Percentiles rank a stretch among this genome's conserved stretches.
Conservation (phyloP, 495 filamentous ascomycete species). For the Cladorrhinum samala region DNA sequence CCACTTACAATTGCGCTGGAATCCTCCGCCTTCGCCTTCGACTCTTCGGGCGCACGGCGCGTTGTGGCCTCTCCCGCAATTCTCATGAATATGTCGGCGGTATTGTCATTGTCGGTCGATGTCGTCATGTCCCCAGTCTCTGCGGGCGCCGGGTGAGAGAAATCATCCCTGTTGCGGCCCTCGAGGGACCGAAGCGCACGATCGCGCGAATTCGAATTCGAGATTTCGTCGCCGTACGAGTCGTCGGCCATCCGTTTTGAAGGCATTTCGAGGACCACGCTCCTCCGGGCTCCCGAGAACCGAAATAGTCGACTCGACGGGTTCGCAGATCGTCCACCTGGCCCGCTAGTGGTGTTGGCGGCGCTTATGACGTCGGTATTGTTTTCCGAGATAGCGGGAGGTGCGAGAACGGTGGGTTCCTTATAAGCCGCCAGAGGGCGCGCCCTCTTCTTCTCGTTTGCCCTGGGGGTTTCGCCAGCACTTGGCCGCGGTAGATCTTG, state of each 20-base stretch:
- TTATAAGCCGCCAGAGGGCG: conserved; percentile 42
- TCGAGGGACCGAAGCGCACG: conserved; percentile 45
- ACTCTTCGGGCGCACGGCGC: conserved; percentile 25
- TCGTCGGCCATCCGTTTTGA: conserved; percentile 25
- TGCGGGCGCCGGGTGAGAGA: conserved; percentile 33
- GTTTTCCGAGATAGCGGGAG: background rate
- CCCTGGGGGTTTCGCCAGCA: conserved; percentile 20
- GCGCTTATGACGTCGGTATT: conserved; percentile 13
- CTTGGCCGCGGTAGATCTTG: conserved; percentile 36
- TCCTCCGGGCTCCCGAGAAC: conserved; percentile 44
- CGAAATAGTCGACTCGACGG: conserved; percentile 47
- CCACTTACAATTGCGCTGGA: conserved; percentile 38
- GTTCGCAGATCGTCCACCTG: conserved; percentile 29
- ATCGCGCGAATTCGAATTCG: conserved; percentile 41
- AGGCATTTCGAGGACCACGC: conserved; percentile 45
- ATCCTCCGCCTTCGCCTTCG: conserved; percentile 24
- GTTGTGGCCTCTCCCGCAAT: conserved; percentile 45
- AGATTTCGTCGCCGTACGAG: conserved; percentile 31
- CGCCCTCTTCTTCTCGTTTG: conserved; percentile 36
- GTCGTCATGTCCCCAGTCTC: conserved; percentile 35
- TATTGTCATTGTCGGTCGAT: conserved; percentile 41
- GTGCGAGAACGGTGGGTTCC: conserved; percentile 15
- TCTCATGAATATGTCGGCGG: conserved; percentile 48
- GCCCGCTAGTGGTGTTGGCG: conserved; percentile 5
- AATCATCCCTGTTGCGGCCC: conserved; percentile 34